Conservation (phyloP, 202 grass and related monocot species). For the Musa balbisiana region DNA sequence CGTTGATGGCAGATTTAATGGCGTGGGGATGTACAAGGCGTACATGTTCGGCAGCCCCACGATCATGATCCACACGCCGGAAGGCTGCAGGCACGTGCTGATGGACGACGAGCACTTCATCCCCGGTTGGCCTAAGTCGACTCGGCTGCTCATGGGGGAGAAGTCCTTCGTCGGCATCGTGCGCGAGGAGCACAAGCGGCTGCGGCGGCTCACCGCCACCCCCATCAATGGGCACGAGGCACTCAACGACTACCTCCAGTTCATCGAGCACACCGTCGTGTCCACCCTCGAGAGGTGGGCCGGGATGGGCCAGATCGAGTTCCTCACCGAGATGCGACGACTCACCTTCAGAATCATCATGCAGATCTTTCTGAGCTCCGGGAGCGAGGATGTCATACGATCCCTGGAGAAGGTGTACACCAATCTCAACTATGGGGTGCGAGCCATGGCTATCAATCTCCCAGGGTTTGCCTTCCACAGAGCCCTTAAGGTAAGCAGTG, state of each 20-base stretch:
- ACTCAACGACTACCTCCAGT: conserved; percentile 47
- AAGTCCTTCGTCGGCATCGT: conserved; percentile 49
- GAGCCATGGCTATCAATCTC: conserved; percentile 83
- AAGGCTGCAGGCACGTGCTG: conserved; percentile 55
- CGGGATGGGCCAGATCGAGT: conserved; percentile 30
- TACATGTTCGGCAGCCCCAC: conserved; percentile 84
- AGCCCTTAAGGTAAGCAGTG: conserved; percentile 40
- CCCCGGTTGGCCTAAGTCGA: conserved; percentile 58
- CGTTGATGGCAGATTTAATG: conserved; percentile 35
- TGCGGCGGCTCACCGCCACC: conserved; percentile 47
- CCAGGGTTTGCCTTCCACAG: conserved; percentile 66
- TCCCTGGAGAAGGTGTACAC: conserved; percentile 65
- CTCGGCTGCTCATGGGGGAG: conserved; percentile 47
- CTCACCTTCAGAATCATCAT: conserved; percentile 89
- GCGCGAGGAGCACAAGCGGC: conserved; percentile 52
- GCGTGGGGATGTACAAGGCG: conserved; percentile 49
- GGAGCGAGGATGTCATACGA: conserved; percentile 24
- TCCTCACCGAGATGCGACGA: conserved; percentile 64
- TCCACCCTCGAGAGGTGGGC: conserved; percentile 40
- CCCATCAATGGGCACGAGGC: conserved; percentile 77
- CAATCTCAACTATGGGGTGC: conserved; percentile 63
- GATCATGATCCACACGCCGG: conserved; percentile 42
- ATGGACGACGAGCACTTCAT: conserved; percentile 69
- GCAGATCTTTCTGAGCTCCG: conserved; percentile 66
- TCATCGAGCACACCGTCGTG: conserved; percentile 58